phyloP scores from a whole-genome alignment of 2,329 filamentous ascomycete species.

The Cladorrhinum sp. region DNA sequence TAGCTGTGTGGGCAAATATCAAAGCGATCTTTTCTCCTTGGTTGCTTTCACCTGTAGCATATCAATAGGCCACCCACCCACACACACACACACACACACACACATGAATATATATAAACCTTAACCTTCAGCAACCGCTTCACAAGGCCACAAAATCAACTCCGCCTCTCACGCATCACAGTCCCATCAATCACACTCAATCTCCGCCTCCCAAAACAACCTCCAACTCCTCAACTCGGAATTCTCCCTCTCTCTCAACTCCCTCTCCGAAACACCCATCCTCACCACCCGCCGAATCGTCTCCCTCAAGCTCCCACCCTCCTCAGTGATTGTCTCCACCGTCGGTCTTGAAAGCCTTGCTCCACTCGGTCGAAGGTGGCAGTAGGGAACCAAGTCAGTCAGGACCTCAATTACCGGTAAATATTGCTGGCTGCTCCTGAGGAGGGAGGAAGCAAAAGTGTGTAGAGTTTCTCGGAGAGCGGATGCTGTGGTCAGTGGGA shows the following conservation, averaged over 20 bases:
- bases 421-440: not conserved
- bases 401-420: not conserved
- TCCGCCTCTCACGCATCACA: too few species aligned
- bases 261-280: not conserved
- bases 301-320: not conserved
- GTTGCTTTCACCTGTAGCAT: too few species aligned
- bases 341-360: not conserved
- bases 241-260: not conserved
- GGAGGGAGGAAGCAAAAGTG: not conserved
- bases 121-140: too few species aligned
- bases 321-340: not conserved
- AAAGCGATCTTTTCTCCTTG: too few species aligned
- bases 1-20: too few species aligned
- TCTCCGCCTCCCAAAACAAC: not conserved
- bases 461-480: not conserved
- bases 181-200: not conserved
- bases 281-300: not conserved
- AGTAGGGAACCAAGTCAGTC: not conserved
- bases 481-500: not conserved
- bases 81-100: too few species aligned
- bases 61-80: too few species aligned
- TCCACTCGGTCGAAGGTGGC: not conserved
- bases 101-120: too few species aligned
- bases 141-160: too few species aligned
- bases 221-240: not conserved